Evolutionary conservation across 1,284 basidiomycete species (phyloP).

Genomic region (Exsudoporus floridanus): DNA sequence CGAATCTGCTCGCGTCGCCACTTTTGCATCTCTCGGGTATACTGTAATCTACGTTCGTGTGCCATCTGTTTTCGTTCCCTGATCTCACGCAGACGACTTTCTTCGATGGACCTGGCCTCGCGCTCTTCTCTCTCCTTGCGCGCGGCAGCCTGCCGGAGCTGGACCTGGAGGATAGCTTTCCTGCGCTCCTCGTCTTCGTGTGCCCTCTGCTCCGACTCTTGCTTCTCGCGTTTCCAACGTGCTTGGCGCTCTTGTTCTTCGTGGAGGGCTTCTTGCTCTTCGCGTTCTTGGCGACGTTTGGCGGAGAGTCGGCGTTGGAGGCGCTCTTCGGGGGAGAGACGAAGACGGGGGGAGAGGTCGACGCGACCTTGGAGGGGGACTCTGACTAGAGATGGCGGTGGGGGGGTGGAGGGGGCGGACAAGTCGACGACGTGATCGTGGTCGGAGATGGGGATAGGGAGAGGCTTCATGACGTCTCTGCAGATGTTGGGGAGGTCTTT

Average conservation of each 20-base stretch:
- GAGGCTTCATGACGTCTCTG: constrained; percentile 21
- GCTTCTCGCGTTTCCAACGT: constrained; percentile 47
- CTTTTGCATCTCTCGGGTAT: constrained; percentile 53
- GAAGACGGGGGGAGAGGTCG: constrained; percentile 3
- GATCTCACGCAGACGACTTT: constrained; percentile 43
- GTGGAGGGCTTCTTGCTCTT: constrained; percentile 47
- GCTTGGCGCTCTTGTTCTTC: constrained; percentile 55
- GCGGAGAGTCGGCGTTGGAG: constrained; percentile 42
- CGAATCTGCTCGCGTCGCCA: constrained; percentile 56
- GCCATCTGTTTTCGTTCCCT: constrained; percentile 51
- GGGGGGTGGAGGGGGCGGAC: constrained; percentile 1
- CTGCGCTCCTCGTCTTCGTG: constrained; percentile 52
- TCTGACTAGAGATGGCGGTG: constrained; percentile 6
- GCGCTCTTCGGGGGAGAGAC: constrained; percentile 42
- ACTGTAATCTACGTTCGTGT: constrained; percentile 50
- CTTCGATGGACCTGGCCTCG: constrained; percentile 52
- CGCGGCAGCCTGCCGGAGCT: constrained; percentile 48
- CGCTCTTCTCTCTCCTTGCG: constrained; percentile 48
- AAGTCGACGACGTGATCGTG: constrained; percentile 11
- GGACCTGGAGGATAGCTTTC: constrained; percentile 46
- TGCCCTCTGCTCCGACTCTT: constrained; percentile 44
- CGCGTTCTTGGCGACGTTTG: constrained; percentile 44
- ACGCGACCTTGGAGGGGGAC: constrained; percentile 3
- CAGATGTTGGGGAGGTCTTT: constrained; percentile 23
- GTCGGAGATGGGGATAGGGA: constrained; percentile 20